These are phyloP conservation scores for Noccaea bulbosa DNA, from an alignment of 345 rosid genomes.

Conservation along the genomic window DNA sequence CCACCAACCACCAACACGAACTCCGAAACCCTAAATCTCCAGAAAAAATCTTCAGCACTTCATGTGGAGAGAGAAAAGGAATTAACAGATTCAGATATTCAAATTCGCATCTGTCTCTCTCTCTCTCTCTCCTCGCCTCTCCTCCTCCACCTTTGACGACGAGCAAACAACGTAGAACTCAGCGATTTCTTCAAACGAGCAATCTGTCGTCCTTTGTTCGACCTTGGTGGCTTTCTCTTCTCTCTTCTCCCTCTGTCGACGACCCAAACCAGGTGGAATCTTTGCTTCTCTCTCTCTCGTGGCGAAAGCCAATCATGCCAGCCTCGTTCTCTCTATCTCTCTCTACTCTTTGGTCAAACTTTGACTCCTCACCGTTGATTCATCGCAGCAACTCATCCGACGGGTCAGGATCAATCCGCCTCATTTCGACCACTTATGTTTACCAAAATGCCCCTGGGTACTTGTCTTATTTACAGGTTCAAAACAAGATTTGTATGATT, in stretches of 20 bases:
- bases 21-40: constrained; percentile 44
- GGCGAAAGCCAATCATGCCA: constrained; percentile 69
- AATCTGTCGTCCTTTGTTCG: constrained; percentile 10
- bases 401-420: constrained; percentile 36
- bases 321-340: constrained; percentile 46
- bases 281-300: constrained; percentile 39
- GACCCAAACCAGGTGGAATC: constrained; percentile 47
- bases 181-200: constrained; percentile 20
- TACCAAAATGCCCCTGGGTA: constrained; percentile 29
- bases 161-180: not conserved
- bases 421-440: not conserved
- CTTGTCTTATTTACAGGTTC: constrained; percentile 22
- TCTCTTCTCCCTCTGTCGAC: constrained; percentile 28
- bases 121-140: constrained; percentile 15
- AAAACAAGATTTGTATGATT: constrained; percentile 23
- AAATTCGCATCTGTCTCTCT: constrained; percentile 39
- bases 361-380: constrained; percentile 47
- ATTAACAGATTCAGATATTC: constrained; percentile 38
- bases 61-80: constrained; percentile 39
- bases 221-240: not conserved
- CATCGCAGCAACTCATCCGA: constrained; percentile 43
- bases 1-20: constrained; percentile 4
- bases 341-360: constrained; percentile 52
- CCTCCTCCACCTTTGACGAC: not conserved
- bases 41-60: constrained; percentile 28